A percentile compares a stretch with the other conserved stretches of the same genome.
These are phyloP conservation scores for Oryza officinalis DNA, from an alignment of 176 grass and related monocot genomes.

Conservation along the genomic window DNA sequence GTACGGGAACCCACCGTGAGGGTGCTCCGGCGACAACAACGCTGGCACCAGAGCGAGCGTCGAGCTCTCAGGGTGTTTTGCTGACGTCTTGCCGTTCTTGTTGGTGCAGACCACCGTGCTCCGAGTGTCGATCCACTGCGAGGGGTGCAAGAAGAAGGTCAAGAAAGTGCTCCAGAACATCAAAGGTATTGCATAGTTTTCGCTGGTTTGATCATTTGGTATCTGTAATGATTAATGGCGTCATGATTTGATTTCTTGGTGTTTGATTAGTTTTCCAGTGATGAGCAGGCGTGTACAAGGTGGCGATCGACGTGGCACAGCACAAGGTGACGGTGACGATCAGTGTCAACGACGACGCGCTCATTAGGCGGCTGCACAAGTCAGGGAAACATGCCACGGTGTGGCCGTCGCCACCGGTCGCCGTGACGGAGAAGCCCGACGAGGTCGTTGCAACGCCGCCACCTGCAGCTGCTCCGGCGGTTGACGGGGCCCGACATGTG, in stretches of 20 bases:
- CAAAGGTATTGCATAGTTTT: constrained; percentile 44
- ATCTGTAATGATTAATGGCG: not conserved
- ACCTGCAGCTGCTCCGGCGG: too few species aligned
- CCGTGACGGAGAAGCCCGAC: constrained; percentile 28
- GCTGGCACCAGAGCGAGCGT: too few species aligned
- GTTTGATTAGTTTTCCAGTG: not conserved
- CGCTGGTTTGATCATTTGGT: not conserved
- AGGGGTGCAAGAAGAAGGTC: constrained; percentile 97
- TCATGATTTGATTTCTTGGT: not conserved
- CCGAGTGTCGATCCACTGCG: constrained; percentile 88
- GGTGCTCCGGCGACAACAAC: too few species aligned
- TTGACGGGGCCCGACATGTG: too few species aligned
- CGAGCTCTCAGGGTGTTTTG: too few species aligned
- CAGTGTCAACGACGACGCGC: constrained; percentile 44
- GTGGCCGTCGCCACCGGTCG: constrained; percentile 47
- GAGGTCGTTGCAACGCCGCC: not conserved
- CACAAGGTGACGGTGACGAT: constrained; percentile 78
- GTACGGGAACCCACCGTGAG: too few species aligned
- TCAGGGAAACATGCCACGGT: constrained; percentile 62
- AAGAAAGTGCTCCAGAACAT: constrained; percentile 68
- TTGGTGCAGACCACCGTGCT: constrained; percentile 65
- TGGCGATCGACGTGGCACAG: constrained; percentile 66
- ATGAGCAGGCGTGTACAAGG: constrained; percentile 69
- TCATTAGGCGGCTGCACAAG: constrained; percentile 64
- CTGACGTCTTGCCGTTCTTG: not conserved